Percentiles rank a stretch among this genome's conserved stretches.
phyloP scores from a whole-genome alignment of 257 asterid species.

The Cynanchum wilfordii region DNA sequence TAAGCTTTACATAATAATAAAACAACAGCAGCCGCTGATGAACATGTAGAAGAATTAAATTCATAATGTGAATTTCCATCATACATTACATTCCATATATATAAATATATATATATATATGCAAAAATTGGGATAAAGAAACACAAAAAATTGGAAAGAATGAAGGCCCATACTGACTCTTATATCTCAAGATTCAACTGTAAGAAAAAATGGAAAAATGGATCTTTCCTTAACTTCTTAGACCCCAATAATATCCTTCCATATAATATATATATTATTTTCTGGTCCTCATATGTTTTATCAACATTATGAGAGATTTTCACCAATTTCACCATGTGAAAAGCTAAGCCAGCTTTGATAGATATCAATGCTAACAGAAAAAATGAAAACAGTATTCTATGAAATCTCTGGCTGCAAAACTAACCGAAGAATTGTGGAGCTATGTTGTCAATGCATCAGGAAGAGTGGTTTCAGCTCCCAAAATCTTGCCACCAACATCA shows the following conservation, averaged over 20 bases:
- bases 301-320: background rate
- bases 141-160: background rate
- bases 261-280: background rate
- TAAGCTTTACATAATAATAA: too few relatives aligned
- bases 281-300: background rate
- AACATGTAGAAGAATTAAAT: background rate
- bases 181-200: background rate
- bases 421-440: background rate
- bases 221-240: background rate
- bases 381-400: background rate
- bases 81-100: background rate
- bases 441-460: slow-evolving; percentile 94
- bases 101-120: background rate
- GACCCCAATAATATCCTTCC: too few relatives aligned
- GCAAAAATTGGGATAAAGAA: background rate
- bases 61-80: background rate
- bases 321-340: background rate
- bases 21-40: background rate
- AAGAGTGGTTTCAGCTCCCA: slow-evolving; percentile 62
- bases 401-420: background rate
- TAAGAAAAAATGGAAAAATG: too few relatives aligned
- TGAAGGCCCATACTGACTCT: too few relatives aligned
- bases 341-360: background rate
- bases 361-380: background rate
- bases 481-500: slow-evolving; percentile 69